These are phyloP conservation scores for Penicillium parvum DNA, from an alignment of 495 filamentous ascomycete genomes.

Conservation along the genomic window DNA sequence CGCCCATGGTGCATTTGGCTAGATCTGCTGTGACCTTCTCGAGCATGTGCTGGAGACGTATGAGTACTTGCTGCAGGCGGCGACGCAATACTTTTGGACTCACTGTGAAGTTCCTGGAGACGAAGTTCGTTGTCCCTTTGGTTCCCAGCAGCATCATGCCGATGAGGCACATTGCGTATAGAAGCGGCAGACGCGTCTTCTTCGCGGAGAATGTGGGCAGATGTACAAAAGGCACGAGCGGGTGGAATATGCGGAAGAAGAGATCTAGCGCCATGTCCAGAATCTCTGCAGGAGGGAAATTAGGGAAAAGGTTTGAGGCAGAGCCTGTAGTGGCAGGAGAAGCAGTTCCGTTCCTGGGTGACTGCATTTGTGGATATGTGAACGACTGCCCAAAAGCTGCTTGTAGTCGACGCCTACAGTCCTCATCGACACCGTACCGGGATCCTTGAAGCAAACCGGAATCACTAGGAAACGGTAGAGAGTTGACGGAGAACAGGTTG, in stretches of 20 bases:
- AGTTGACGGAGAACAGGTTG: slow-evolving; percentile 41
- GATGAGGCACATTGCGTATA: slow-evolving; percentile 50
- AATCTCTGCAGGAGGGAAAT: slow-evolving; percentile 49
- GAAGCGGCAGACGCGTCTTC: slow-evolving; percentile 35
- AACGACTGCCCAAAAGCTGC: slow-evolving; percentile 30
- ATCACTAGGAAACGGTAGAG: slow-evolving; percentile 18
- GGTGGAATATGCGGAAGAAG: slow-evolving; percentile 49
- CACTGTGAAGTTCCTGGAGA: slow-evolving; percentile 43
- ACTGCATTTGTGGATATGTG: slow-evolving; percentile 20
- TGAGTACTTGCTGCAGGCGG: slow-evolving; percentile 2
- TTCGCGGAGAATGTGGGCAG: slow-evolving; percentile 48
- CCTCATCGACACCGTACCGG: slow-evolving; percentile 46
- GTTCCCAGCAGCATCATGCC: slow-evolving; percentile 49
- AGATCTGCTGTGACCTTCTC: slow-evolving; percentile 41
- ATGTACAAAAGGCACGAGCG: slow-evolving; percentile 49
- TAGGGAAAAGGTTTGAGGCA: slow-evolving; percentile 21
- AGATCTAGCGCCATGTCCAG: slow-evolving; percentile 54
- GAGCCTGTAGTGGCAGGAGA: slow-evolving; percentile 24
- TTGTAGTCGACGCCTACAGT: slow-evolving; percentile 43
- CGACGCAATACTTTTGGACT: slow-evolving; percentile 1
- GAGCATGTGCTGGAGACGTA: slow-evolving; percentile 30
- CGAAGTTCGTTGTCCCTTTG: slow-evolving; percentile 45
- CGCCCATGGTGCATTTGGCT: slow-evolving; percentile 33
- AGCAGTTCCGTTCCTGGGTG: slow-evolving; percentile 18
- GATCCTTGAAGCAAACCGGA: slow-evolving; percentile 32